Evolutionary conservation across 2,329 filamentous ascomycete species (phyloP), one percentile per base, ranked within the genome.

Genomic region (Thelonectria discophora): DNA sequence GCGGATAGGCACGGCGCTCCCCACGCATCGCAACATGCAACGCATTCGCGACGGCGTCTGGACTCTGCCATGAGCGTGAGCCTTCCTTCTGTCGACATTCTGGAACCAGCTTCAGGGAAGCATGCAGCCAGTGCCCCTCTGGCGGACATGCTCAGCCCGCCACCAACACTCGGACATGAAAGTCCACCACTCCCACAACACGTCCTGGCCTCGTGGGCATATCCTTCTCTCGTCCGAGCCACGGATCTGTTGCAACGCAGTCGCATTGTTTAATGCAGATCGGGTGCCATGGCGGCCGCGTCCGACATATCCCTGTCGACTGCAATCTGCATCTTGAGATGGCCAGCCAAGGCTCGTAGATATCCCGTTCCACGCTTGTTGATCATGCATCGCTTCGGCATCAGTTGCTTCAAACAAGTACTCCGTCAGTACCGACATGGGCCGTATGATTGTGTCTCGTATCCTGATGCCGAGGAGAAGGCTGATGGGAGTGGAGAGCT

Each of bases 41-140:
- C 55, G 40, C 37, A 27, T 37, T 43, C 55, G 60, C 52, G 46
- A 52, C 52, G 47, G 48, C 60, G 55, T 63, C 51, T 60, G 49
- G 62, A 53, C 59, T 50, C 56, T 50, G 45, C 20, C 20, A n/a
- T 24, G 47, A 62, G 20, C 43, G 58, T 59, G 21, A 24, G 21
- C 21, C 21, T 6, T 24, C 21, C 21, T 71, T 71, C 67, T 62
- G 64, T 39, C 52, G 66, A 67, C 42, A 62, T 70, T 71, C 69
- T 71, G 69, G 69, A 71, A 71, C 53, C 62, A 63, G 56, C 47
- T 50, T 45, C 40, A 51, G 46, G 21, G 45, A 39, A 46, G 37
- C 49, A 54, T 56, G 56, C 55, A 62, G 65, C 60, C 65, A 65
- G 47, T 18, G 21, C 20, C 46, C 52, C 46, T 32, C 42, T 55